These are phyloP conservation scores for Batrachochytrium dendrobatidis DNA, from an alignment of 371 early-diverging fungal species.

Conservation along the genomic window DNA sequence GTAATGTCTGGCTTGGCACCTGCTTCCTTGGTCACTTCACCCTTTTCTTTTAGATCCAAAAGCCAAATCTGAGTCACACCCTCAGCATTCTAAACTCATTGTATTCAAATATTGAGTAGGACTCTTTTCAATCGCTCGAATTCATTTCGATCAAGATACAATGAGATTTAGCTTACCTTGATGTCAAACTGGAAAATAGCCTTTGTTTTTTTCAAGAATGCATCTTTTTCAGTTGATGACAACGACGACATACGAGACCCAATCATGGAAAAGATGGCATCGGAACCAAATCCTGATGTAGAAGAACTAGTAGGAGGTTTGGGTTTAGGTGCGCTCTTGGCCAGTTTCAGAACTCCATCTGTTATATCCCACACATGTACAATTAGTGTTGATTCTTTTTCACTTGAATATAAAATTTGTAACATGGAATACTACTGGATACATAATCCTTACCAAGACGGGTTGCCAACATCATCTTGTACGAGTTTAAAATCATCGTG, in stretches of 20 bases:
- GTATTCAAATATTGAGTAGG: neutral
- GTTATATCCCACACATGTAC: too few relatives aligned
- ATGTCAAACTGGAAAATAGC: conserved; percentile 81
- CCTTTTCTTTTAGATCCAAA: conserved; percentile 56
- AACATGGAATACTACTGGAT: conserved; percentile 2
- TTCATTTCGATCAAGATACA: neutral
- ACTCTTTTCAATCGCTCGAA: neutral
- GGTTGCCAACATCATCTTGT: conserved; percentile 21
- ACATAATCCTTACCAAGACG: conserved; percentile 6
- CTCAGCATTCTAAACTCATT: conserved; percentile 26
- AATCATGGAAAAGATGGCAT: conserved; percentile 27
- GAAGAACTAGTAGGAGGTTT: too few relatives aligned
- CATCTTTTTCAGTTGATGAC: conserved; percentile 27
- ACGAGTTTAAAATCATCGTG: too few relatives aligned
- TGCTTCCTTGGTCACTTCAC: conserved; percentile 40
- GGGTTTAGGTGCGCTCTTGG: too few relatives aligned
- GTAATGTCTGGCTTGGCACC: conserved; percentile 33
- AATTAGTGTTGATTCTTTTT: too few relatives aligned
- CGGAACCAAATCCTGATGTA: conserved; percentile 28
- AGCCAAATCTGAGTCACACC: conserved; percentile 67
- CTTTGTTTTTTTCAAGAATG: conserved; percentile 60
- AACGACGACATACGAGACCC: conserved; percentile 33
- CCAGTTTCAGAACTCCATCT: too few relatives aligned
- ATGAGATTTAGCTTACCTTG: conserved; percentile 21
- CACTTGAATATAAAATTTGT: conserved; percentile 24